Conservation (phyloP, 2,329 filamentous ascomycete genomes). For the Fusarium brachygibbosum region DNA sequence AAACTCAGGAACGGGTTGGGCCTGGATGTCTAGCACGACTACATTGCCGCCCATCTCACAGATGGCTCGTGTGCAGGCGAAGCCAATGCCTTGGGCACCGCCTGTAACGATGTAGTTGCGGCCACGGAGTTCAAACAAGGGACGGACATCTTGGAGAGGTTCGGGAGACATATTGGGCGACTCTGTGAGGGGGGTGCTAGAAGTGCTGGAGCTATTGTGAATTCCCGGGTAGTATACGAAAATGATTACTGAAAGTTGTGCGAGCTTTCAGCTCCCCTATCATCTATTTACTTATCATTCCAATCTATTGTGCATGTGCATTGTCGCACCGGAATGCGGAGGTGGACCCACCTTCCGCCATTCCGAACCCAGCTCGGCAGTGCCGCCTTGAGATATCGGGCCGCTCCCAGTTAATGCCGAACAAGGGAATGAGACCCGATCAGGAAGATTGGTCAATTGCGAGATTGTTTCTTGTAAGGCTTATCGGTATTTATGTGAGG, state of each 20-base stretch:
- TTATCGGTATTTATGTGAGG: constrained; percentile 14
- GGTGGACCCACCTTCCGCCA: constrained; percentile 27
- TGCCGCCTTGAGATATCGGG: constrained; percentile 2
- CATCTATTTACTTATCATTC: neutral
- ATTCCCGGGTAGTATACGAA: too few species aligned
- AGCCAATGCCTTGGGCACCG: constrained; percentile 58
- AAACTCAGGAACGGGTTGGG: constrained; percentile 51
- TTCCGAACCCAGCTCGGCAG: constrained; percentile 19
- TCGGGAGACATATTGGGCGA: constrained; percentile 15
- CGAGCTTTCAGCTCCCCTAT: neutral
- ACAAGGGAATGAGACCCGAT: neutral
- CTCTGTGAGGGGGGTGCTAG: neutral
- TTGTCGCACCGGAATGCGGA: constrained; percentile 8
- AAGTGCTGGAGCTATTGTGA: too few species aligned
- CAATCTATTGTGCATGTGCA: neutral
- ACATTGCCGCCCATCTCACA: constrained; percentile 59
- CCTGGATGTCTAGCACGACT: constrained; percentile 54
- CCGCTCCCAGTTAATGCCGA: neutral
- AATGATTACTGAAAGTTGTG: neutral
- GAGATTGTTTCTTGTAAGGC: too few species aligned
- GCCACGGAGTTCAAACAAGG: constrained; percentile 52
- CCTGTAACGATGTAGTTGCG: constrained; percentile 57
- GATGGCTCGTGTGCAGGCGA: constrained; percentile 55
- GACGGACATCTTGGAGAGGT: constrained; percentile 31
- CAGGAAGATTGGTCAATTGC: neutral